These are phyloP conservation scores for Colletotrichum somersetense DNA, from an alignment of 2,329 filamentous ascomycete species.

Conservation along the genomic window DNA sequence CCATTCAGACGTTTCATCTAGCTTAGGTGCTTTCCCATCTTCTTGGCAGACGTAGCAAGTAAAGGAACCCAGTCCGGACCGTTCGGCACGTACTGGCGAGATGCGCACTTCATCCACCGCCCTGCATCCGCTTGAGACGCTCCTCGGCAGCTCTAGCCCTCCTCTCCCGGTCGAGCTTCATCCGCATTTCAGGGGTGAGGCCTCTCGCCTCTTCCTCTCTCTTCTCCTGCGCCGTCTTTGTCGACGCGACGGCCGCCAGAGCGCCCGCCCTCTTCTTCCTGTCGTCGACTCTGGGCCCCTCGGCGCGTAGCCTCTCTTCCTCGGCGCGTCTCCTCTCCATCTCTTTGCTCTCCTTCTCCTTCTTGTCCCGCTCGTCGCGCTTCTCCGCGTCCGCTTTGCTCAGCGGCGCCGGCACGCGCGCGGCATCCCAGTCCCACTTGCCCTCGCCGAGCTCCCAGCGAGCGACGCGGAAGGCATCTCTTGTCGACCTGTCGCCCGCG, in stretches of 20 bases:
- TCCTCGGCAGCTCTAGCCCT: slow-evolving; percentile 93
- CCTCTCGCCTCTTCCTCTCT: slow-evolving; percentile 87
- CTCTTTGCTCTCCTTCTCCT: slow-evolving; percentile 76
- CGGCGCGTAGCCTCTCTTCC: slow-evolving; percentile 76
- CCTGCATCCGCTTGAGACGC: slow-evolving; percentile 77
- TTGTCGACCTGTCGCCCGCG: slow-evolving; percentile 84
- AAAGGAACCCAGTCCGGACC: not conserved
- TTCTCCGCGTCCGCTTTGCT: slow-evolving; percentile 78
- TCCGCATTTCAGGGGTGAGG: slow-evolving; percentile 87
- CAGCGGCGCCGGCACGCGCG: slow-evolving; percentile 79
- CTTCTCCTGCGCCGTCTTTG: slow-evolving; percentile 83
- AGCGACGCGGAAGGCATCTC: slow-evolving; percentile 92
- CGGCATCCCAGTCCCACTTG: slow-evolving; percentile 82
- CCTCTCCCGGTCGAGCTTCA: slow-evolving; percentile 86
- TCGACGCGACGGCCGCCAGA: slow-evolving; percentile 67
- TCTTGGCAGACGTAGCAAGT: not conserved
- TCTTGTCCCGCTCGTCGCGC: slow-evolving; percentile 77
- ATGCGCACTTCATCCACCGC: slow-evolving; percentile 45
- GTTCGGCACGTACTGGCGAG: not conserved
- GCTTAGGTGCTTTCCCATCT: not conserved
- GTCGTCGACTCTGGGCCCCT: slow-evolving; percentile 70
- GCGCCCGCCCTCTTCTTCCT: slow-evolving; percentile 65
- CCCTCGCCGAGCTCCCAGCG: slow-evolving; percentile 83
- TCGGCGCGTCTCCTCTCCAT: slow-evolving; percentile 79
- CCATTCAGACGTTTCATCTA: not conserved